These are phyloP conservation scores for Coleophoma cylindrospora DNA, from an alignment of 2,329 filamentous ascomycete genomes.

Conservation along the genomic window DNA sequence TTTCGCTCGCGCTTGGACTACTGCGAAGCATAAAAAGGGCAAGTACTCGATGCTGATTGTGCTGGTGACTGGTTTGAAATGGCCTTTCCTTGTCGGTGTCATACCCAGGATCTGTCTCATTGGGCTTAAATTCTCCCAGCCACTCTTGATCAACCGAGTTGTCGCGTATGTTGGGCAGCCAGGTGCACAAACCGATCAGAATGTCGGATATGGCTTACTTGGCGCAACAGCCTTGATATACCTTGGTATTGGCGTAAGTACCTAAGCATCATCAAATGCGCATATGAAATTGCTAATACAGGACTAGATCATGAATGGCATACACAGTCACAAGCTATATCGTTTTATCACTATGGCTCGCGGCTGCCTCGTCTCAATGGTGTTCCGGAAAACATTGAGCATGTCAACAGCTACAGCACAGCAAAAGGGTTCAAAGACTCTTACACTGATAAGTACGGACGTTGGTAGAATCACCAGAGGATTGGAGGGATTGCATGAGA, in stretches of 20 bases:
- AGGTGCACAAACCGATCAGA: not conserved
- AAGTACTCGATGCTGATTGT: constrained; percentile 1
- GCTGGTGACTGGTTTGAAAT: not conserved
- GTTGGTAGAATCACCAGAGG: constrained; percentile 27
- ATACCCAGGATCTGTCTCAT: constrained; percentile 2
- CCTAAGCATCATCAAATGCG: not conserved
- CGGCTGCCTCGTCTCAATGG: constrained; percentile 1
- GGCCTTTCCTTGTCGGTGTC: constrained; percentile 1
- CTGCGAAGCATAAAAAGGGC: not conserved
- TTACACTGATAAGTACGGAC: constrained; percentile 40
- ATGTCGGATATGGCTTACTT: constrained; percentile 6
- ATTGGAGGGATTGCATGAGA: constrained; percentile 22
- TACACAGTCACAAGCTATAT: not conserved
- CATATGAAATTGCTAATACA: not conserved
- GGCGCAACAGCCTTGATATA: constrained; percentile 6
- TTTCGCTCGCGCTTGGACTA: not conserved
- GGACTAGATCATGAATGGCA: not conserved
- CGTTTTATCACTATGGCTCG: not conserved
- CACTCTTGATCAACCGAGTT: constrained; percentile 3
- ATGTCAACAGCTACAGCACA: constrained; percentile 2
- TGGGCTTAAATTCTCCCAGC: constrained; percentile 4
- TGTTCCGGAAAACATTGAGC: constrained; percentile 2
- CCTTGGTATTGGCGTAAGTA: constrained; percentile 6
- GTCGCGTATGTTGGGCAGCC: constrained; percentile 1
- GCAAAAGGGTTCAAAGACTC: constrained; percentile 29